Evolutionary conservation across 768 basidiomycete species (phyloP), one percentile per base, ranked within the genome.

Genomic region (Pleurotus eryngii): DNA sequence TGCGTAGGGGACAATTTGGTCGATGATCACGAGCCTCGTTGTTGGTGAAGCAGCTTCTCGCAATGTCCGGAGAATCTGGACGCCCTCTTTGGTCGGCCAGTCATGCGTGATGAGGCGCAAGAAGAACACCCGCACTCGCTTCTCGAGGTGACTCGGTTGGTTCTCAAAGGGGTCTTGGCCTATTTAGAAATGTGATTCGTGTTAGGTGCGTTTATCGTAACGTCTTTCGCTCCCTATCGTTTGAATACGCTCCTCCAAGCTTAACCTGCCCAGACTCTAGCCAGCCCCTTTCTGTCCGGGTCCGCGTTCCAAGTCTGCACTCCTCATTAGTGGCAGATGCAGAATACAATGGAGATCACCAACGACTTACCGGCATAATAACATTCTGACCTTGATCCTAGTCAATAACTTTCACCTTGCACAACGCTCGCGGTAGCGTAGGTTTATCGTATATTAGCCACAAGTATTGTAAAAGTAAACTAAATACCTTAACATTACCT

Each of bases 161-260:
- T 75, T 22, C 17, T 38, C 70, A 61, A 84, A 83, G 61, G 82
- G 83, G 65, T 83, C 80, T 55, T 84, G 81, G 5, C 68, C 78
- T 74, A 43, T 3, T 43, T 7, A 43, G 18, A 43, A n/a, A 11
- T 43, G 14, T 2, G 42, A 12, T 17, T 11, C 15, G 1, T n/a
- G 11, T 43, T 43, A 20, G 0, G 42, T 43, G 4, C 6, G 2
- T 12, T 15, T 60, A 5, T 26, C 24, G 24, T 26, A 26, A 26
- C 1, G 0, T 1, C 24, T 26, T 26, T 26, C 24, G 24, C 5
- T 26, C 24, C 24, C 24, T 26, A 26, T 26, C 24, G 24, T 26
- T 26, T 1, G 24, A 26, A 26, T 81, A 81, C 60, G 81, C 81
- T 63, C 80, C 77, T 35, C 55, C 39, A 48, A 49, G 43, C 27